Conservation (phyloP, 2,329 filamentous ascomycete genomes). For the Talaromyces verruculosus region DNA sequence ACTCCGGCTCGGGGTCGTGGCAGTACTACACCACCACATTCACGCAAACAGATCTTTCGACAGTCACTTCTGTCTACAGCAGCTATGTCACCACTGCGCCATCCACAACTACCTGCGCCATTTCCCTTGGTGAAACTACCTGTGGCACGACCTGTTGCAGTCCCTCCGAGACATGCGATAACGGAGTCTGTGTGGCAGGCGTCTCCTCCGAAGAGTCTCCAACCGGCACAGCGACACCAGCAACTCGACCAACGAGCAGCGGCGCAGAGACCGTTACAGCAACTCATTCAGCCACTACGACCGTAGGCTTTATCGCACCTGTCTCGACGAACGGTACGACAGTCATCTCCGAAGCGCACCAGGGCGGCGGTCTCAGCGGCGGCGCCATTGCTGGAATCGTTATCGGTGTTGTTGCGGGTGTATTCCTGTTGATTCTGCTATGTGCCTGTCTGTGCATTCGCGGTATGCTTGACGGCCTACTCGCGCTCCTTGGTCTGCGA, state of each 20-base stretch:
- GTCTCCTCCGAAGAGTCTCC: constrained; percentile 44
- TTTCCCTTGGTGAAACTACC: constrained; percentile 43
- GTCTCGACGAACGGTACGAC: constrained; percentile 45
- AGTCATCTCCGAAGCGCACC: constrained; percentile 34
- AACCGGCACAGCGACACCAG: constrained; percentile 40
- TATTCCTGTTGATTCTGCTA: constrained; percentile 47
- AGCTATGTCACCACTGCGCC: constrained; percentile 33
- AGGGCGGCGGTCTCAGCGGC: constrained; percentile 45
- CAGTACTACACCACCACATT: constrained; percentile 59
- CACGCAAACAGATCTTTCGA: constrained; percentile 55
- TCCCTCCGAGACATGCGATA: constrained; percentile 45
- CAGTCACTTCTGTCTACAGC: constrained; percentile 57
- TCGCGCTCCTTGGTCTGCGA: constrained; percentile 45
- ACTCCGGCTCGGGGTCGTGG: constrained; percentile 49
- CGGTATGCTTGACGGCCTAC: constrained; percentile 40
- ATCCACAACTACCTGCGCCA: constrained; percentile 46
- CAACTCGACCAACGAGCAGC: constrained; percentile 48
- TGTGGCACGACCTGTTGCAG: constrained; percentile 50
- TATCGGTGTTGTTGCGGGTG: constrained; percentile 49
- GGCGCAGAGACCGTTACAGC: constrained; percentile 45
- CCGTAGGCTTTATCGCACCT: constrained; percentile 47
- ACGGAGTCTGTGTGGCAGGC: constrained; percentile 42
- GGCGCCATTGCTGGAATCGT: constrained; percentile 55
- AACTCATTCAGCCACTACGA: constrained; percentile 43
- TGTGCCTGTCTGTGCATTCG: constrained; percentile 47